phyloP scores from a whole-genome alignment of 495 filamentous ascomycete genomes.

The Aspergillus sclerotioniger region DNA sequence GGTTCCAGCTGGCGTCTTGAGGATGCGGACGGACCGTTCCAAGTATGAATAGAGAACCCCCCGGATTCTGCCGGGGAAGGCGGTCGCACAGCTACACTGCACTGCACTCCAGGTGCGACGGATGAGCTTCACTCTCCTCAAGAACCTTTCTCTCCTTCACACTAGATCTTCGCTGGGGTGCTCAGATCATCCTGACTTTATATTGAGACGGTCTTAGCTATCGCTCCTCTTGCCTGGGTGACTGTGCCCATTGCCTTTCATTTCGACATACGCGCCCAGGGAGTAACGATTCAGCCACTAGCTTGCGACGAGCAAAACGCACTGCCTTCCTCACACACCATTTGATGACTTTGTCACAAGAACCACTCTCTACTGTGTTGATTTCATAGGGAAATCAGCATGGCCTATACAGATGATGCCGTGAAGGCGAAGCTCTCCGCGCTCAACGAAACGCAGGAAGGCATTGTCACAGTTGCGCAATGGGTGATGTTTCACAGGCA shows the following conservation, averaged over 20 bases:
- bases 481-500: slow-evolving; percentile 99
- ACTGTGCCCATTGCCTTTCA: background rate
- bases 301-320: background rate
- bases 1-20: slow-evolving; percentile 27
- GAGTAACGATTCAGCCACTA: background rate
- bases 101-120: slow-evolving; percentile 6
- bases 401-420: slow-evolving; percentile 94
- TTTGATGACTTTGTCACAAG: background rate
- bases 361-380: background rate
- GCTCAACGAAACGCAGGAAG: slow-evolving; percentile 93
- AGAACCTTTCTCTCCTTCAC: background rate
- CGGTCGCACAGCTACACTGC: slow-evolving; percentile 29
- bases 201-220: background rate
- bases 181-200: background rate
- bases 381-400: slow-evolving; percentile 30
- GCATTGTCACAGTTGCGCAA: slow-evolving; percentile 91
- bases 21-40: slow-evolving; percentile 26
- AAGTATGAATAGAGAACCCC: slow-evolving; percentile 8
- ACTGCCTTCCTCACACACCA: background rate
- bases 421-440: slow-evolving; percentile 91
- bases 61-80: slow-evolving; percentile 33
- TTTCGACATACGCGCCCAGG: background rate
- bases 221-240: too few species aligned
- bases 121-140: slow-evolving; percentile 10
- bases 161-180: background rate